Conservation (phyloP, 2,329 filamentous ascomycete genomes). For the Plenodomus tracheiphilus region DNA sequence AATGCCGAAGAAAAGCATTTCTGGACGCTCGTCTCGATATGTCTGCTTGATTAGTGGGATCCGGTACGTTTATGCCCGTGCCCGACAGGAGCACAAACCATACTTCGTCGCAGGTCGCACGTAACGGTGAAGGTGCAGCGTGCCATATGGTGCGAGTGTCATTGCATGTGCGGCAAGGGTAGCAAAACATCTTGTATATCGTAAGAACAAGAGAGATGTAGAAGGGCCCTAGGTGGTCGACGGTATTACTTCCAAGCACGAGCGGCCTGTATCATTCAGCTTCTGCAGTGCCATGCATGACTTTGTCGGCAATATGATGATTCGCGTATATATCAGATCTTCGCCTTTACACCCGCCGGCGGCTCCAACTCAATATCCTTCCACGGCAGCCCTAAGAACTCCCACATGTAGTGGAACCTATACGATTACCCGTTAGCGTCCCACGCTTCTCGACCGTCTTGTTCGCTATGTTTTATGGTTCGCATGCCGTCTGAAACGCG, state of each 20-base stretch:
- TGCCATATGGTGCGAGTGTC: slow-evolving; percentile 4
- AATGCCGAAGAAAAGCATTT: background rate
- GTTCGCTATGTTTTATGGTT: slow-evolving; percentile 20
- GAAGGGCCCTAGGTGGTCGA: background rate
- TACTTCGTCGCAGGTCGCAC: slow-evolving; percentile 17
- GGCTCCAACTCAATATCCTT: slow-evolving; percentile 56
- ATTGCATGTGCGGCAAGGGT: too few relatives aligned
- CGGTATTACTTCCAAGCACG: background rate
- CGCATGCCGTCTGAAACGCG: slow-evolving; percentile 7
- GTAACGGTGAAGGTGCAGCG: slow-evolving; percentile 15
- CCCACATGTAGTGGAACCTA: slow-evolving; percentile 71
- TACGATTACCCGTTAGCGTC: slow-evolving; percentile 12
- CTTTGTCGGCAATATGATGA: background rate
- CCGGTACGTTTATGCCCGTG: slow-evolving; percentile 24
- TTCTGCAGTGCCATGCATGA: background rate
- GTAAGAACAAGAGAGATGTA: too few relatives aligned
- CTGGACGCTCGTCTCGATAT: background rate
- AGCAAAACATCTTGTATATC: too few relatives aligned
- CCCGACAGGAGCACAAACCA: slow-evolving; percentile 14
- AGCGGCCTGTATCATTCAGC: background rate
- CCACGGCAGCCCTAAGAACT: slow-evolving; percentile 65
- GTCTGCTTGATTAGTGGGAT: slow-evolving; percentile 15
- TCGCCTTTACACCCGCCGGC: slow-evolving; percentile 24
- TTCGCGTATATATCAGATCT: slow-evolving; percentile 26
- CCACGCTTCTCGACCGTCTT: background rate